Percentiles rank a stretch among this genome's conserved stretches.
These are phyloP conservation scores for Tilletia indica DNA, from an alignment of 1,284 basidiomycete species.

Conservation along the genomic window DNA sequence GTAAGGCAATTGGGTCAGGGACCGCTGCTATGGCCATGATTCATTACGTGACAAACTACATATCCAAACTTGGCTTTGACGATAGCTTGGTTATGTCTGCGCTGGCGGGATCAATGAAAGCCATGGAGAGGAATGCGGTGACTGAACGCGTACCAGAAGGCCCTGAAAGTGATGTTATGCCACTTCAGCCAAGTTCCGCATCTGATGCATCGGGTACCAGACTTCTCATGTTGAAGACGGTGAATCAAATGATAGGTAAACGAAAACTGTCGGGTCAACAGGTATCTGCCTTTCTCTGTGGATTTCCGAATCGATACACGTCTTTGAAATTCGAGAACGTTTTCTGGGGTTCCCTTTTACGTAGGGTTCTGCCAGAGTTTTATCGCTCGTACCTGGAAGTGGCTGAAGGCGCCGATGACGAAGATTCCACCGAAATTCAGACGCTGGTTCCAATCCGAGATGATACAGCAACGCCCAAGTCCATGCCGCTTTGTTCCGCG, in stretches of 20 bases:
- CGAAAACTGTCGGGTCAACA: neutral
- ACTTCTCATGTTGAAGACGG: neutral
- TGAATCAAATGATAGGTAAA: slow-evolving; percentile 2
- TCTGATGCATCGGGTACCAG: too few species aligned
- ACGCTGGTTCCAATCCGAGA: too few species aligned
- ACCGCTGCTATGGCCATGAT: neutral
- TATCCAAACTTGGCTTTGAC: neutral
- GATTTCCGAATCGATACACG: slow-evolving; percentile 2
- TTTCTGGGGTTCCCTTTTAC: neutral
- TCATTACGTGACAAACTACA: neutral
- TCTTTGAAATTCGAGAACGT: neutral
- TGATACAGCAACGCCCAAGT: too few species aligned
- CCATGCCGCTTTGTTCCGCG: neutral
- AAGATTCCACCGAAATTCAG: too few species aligned
- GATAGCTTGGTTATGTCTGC: neutral
- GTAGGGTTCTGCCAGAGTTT: neutral
- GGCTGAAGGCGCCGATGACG: too few species aligned
- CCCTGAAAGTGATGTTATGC: too few species aligned
- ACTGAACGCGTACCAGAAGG: too few species aligned
- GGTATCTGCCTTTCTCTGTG: neutral
- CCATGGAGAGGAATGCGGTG: too few species aligned
- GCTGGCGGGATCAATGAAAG: neutral
- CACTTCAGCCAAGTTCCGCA: too few species aligned
- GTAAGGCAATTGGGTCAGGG: slow-evolving; percentile 1
- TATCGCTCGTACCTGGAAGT: too few species aligned